Base-by-base conservation (phyloP, 177 flowering plant species). In the Tripterygium wilfordii region DNA sequence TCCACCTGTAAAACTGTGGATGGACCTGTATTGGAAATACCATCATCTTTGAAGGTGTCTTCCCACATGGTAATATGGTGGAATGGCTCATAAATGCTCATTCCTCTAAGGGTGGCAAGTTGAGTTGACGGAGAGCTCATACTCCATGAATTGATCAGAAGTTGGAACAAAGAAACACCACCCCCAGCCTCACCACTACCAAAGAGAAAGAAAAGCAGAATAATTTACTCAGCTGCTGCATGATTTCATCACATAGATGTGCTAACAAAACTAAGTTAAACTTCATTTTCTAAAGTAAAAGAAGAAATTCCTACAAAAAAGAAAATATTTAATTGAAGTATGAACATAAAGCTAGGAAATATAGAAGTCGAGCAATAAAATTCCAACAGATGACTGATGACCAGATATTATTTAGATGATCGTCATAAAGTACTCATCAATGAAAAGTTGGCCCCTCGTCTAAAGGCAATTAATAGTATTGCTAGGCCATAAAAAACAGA, bases 61-160 rank as follows among this genome's bases (percentile, higher is more conserved):
- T 57, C 79, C 96, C 96, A 83, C 67, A 68, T 72, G 60, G 57
- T 61, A 24, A 77, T 59, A 45, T 75, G 90, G 47, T 77, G 81
- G 42, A 61, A 48, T 42, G 82, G 78, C 47, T 81, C 88, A 46
- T 67, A 78, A 35, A 79, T 49, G 18, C 78, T 78, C 78, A 87
- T 76, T 52, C 60, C 64, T 62, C 80, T 67, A 16, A 79, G 43
- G 27, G 77, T 48, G 13, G 75, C 74, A 49, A 73, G 68, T 60
- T 83, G 80, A 61, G 80, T 67, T 54, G 82, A 57, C 45, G 80
- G 48, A 48, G 78, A 58, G 58, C 62, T 76, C 96, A 87, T 81
- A 36, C 15, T 60, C 65, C 59, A 38, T 18, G 10, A 28, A 33
- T 35, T 27, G 35, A 36, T 10, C 9, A 13, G 16, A 17, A 20